Base-by-base conservation (phyloP, 805 yeast genomes). In the Candida arabinofermentans region DNA sequence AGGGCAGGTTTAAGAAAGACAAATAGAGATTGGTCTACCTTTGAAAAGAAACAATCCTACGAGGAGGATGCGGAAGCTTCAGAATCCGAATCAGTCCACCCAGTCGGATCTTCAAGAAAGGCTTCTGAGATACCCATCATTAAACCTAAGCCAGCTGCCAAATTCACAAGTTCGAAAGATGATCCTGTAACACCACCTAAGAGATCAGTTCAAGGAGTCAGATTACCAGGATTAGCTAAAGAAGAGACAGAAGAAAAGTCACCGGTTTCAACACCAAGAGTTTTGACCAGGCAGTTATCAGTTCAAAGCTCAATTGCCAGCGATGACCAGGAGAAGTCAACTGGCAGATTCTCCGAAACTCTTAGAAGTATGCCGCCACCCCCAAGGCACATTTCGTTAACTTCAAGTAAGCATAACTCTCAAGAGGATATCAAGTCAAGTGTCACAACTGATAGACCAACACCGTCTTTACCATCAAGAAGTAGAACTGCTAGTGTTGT, bases 1-100 rank as follows among this genome's bases (percentile, higher is more conserved):
- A 48, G 49, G 23, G 40, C 40, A 2, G 34, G 35, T 14, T 41
- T 53, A 30, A 50, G 43, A 31, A 54, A 51, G 36, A 48, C 48
- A 8, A 37, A 42, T 16, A 42, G 36, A 37, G 42, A 38, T 10
- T 39, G 21, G 39, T 27, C 14, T 18, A 23, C 37, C 21, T 27
- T 44, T 18, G 50, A 47, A n/a, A 37, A 27, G 18, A 26, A 27
- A 13, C n/a, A 27, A 10, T 27, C 12, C 10, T 23, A 24, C 12
- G 29, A 24, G 5, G 13, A 18, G 4, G 10, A 8, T 4, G 12
- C 14, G 12, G 24, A 27, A 17, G 17, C 26, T 19, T 27, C 17
- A 3, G 34, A 41, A 10, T 8, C 18, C 19, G 21, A 29, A n/a
- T 37, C 38, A 21, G 41, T 21, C 14, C 36, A 36, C 17, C 30